These are phyloP conservation scores for Sporothrix sp. DNA, from an alignment of 2,329 filamentous ascomycete genomes.

Conservation along the genomic window DNA sequence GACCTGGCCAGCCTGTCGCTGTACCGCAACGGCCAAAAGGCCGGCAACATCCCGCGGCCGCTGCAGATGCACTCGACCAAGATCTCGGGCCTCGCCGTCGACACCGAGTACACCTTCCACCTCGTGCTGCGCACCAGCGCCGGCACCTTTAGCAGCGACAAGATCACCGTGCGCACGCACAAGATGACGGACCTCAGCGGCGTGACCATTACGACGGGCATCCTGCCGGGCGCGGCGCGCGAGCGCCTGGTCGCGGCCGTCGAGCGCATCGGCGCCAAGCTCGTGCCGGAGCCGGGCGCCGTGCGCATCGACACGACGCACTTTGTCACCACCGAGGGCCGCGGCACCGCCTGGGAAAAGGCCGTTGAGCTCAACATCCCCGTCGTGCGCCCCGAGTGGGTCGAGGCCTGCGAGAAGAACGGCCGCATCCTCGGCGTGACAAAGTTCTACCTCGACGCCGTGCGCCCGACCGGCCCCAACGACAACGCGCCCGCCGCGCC, in stretches of 20 bases:
- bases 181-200: conserved; percentile 97
- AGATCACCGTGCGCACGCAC: conserved; percentile 79
- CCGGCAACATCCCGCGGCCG: conserved; percentile 84
- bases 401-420: conserved; percentile 89
- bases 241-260: conserved; percentile 68
- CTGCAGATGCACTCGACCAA: conserved; percentile 88
- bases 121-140: conserved; percentile 84
- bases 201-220: conserved; percentile 85
- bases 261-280: conserved; percentile 82
- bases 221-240: conserved; percentile 63
- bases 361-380: conserved; percentile 97
- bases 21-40: conserved; percentile 94
- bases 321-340: conserved; percentile 91
- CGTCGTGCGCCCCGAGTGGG: conserved; percentile 92
- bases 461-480: conserved; percentile 34
- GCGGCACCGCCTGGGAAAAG: conserved; percentile 88
- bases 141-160: conserved; percentile 76
- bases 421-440: conserved; percentile 89
- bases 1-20: conserved; percentile 81
- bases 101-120: conserved; percentile 93
- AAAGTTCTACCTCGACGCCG: conserved; percentile 89
- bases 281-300: conserved; percentile 54
- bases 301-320: conserved; percentile 97
- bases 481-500: conserved; percentile 9
- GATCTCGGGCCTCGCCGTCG: conserved; percentile 90